phyloP scores from a whole-genome alignment of 805 yeast species.

The Metschnikowia koreensis region DNA sequence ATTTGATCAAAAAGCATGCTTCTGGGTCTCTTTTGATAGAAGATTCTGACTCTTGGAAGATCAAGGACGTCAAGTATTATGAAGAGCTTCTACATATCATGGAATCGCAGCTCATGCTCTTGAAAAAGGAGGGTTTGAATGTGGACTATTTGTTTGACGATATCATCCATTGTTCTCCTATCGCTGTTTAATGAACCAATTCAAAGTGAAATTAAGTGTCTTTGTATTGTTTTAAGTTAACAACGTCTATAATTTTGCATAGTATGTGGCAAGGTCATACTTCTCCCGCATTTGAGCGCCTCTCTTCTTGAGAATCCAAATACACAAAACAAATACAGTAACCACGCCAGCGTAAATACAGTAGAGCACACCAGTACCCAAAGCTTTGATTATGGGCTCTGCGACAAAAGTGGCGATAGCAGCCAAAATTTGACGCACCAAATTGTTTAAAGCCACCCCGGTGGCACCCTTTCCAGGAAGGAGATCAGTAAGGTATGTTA shows the following conservation, averaged over 20 bases:
- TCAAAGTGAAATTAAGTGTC: background rate
- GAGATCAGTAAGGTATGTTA: conserved; percentile 79
- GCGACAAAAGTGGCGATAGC: conserved; percentile 73
- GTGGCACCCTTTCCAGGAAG: conserved; percentile 88
- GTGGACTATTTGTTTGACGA: conserved; percentile 65
- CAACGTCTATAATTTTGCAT: conserved; percentile 44
- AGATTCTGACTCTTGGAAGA: conserved; percentile 17
- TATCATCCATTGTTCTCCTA: conserved; percentile 21
- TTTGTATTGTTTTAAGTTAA: background rate
- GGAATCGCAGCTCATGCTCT: conserved; percentile 55
- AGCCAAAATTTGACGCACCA: conserved; percentile 70
- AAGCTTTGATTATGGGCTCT: conserved; percentile 64
- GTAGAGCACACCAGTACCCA: conserved; percentile 70
- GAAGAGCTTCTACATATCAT: conserved; percentile 54
- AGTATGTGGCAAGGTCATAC: conserved; percentile 56
- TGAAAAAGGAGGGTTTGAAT: conserved; percentile 67
- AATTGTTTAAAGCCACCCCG: conserved; percentile 80
- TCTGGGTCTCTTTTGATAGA: conserved; percentile 49
- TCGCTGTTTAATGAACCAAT: background rate
- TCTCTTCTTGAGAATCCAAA: conserved; percentile 48
- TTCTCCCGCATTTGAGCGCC: conserved; percentile 66
- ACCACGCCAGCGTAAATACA: conserved; percentile 64
- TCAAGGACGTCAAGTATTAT: conserved; percentile 48
- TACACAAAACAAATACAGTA: conserved; percentile 38
- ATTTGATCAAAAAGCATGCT: conserved; percentile 63